Conservation (phyloP, 805 yeast species). For the Metschnikowia dekortorum region DNA sequence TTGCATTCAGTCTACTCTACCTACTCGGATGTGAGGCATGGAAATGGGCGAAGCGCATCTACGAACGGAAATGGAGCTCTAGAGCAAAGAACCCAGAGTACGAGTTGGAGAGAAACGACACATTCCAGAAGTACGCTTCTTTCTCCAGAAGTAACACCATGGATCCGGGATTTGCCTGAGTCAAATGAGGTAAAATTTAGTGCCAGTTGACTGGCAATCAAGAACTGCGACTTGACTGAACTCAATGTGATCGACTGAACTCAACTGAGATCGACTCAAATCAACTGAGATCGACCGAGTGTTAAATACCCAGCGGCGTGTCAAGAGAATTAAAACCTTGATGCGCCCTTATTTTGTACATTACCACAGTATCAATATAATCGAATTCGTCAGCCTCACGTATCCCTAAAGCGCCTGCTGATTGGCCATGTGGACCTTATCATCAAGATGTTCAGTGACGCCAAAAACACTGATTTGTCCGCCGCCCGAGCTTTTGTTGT, state of each 20-base stretch:
- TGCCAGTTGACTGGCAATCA: too few relatives aligned
- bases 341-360: neutral
- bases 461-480: conserved; percentile 57
- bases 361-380: neutral
- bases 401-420: conserved; percentile 10
- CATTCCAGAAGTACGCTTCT: conserved; percentile 59
- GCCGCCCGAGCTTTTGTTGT: conserved; percentile 33
- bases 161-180: conserved; percentile 18
- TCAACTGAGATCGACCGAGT: neutral
- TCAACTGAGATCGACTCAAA: too few relatives aligned
- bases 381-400: neutral
- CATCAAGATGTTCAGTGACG: conserved; percentile 64
- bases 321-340: neutral
- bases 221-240: too few relatives aligned
- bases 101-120: conserved; percentile 58
- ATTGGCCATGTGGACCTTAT: conserved; percentile 22
- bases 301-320: neutral
- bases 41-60: conserved; percentile 38
- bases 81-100: conserved; percentile 55
- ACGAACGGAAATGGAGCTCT: conserved; percentile 20
- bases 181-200: too few relatives aligned
- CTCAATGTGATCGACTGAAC: too few relatives aligned
- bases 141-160: conserved; percentile 51
- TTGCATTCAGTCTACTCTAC: conserved; percentile 28
- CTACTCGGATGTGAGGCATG: conserved; percentile 33